A percentile compares a stretch with the other conserved stretches of the same genome.
These are phyloP conservation scores for Globisporangium lucens DNA, from an alignment of 352 stramenopile species.

Conservation along the genomic window DNA sequence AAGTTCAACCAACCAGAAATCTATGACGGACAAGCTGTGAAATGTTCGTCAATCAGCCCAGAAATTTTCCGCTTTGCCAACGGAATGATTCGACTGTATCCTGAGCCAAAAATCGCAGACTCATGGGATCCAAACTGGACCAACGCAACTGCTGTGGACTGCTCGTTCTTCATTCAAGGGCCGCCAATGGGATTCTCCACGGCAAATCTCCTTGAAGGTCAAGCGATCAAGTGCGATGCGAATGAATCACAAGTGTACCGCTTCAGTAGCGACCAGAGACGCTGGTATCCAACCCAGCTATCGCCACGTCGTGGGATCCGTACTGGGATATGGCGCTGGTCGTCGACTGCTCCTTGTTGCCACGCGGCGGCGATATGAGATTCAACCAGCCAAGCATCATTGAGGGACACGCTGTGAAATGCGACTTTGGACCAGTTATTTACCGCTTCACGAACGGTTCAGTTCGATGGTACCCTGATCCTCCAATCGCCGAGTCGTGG, in stretches of 20 bases:
- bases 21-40: slow-evolving; percentile 13
- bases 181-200: slow-evolving; percentile 13
- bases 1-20: slow-evolving; percentile 11
- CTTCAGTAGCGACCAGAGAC: slow-evolving; percentile 10
- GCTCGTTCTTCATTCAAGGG: slow-evolving; percentile 5
- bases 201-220: slow-evolving; percentile 14
- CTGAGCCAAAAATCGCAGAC: slow-evolving; percentile 8
- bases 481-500: slow-evolving; percentile 21
- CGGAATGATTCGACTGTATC: slow-evolving; percentile 18
- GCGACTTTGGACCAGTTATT: neutral
- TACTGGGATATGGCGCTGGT: slow-evolving; percentile 8
- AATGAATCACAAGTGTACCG: slow-evolving; percentile 4
- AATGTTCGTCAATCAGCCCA: neutral
- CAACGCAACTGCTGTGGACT: slow-evolving; percentile 16
- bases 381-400: slow-evolving; percentile 16
- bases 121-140: slow-evolving; percentile 24
- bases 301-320: slow-evolving; percentile 25
- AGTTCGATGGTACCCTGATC: slow-evolving; percentile 14
- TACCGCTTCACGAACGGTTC: slow-evolving; percentile 12
- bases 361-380: slow-evolving; percentile 13
- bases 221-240: slow-evolving; percentile 15
- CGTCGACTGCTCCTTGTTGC: slow-evolving; percentile 19
- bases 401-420: slow-evolving; percentile 19
- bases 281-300: slow-evolving; percentile 16
- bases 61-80: slow-evolving; percentile 9